phyloP scores from a whole-genome alignment of 2,329 filamentous ascomycete species.

The Penicillium sclerotiorum region DNA sequence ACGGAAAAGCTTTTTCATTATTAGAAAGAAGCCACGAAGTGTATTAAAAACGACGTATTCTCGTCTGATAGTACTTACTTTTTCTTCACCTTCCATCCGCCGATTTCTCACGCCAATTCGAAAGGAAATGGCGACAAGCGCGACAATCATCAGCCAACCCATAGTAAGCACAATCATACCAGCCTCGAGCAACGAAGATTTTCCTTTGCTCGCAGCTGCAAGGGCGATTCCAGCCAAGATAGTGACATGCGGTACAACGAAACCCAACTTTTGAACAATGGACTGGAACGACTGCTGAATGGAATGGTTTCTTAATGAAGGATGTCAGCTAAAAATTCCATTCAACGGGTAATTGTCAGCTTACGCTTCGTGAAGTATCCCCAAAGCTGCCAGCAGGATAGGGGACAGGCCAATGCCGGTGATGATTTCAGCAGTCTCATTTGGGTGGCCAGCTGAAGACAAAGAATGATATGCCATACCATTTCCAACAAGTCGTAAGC shows the following conservation, averaged over 20 bases:
- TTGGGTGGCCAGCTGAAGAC: conserved; percentile 12
- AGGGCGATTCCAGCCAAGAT: conserved; percentile 15
- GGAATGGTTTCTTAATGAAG: conserved; percentile 8
- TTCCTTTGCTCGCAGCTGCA: conserved; percentile 8
- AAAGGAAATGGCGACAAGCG: conserved; percentile 1
- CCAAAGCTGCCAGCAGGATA: conserved; percentile 12
- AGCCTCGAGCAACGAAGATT: conserved; percentile 6
- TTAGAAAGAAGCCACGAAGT: no score
- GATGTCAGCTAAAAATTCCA: neutral
- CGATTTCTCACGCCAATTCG: neutral
- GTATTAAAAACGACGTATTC: no score
- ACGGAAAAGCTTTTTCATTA: conserved; percentile 10
- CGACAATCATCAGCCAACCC: conserved; percentile 9
- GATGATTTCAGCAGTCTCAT: conserved; percentile 13
- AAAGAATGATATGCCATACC: conserved; percentile 14
- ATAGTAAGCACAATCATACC: conserved; percentile 12
- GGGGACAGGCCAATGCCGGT: conserved; percentile 16
- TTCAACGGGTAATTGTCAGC: neutral
- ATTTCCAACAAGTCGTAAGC: conserved; percentile 14
- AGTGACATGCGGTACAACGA: conserved; percentile 13
- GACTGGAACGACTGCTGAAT: conserved; percentile 8
- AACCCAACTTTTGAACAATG: neutral
- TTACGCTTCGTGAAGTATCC: conserved; percentile 15
- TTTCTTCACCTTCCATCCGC: conserved; percentile 9
- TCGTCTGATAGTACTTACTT: conserved; percentile 10